These are phyloP conservation scores for Kwoniella newhampshirensis DNA, from an alignment of 768 basidiomycete species.

Conservation along the genomic window DNA sequence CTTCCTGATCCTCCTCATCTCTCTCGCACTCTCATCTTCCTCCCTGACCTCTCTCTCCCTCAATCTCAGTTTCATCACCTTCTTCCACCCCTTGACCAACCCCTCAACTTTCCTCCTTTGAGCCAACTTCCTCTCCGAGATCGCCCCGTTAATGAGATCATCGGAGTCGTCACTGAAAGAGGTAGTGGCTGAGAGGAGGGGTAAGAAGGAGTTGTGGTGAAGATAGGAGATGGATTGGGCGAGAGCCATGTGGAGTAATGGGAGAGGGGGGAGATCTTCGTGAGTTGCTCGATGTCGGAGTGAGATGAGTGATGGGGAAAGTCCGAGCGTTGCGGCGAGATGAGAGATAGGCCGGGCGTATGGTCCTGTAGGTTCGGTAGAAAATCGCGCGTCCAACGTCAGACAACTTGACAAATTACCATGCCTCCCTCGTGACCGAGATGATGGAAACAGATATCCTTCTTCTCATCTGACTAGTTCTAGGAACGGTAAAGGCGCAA, in stretches of 20 bases:
- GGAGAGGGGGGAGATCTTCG: slow-evolving; percentile 84
- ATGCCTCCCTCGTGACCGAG: neutral
- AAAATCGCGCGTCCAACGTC: neutral
- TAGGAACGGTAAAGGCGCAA: no score
- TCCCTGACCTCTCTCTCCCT: slow-evolving; percentile 54
- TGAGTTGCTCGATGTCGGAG: slow-evolving; percentile 93
- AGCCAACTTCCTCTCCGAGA: neutral
- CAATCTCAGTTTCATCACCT: slow-evolving; percentile 61
- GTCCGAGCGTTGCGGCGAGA: slow-evolving; percentile 78
- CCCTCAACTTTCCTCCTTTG: slow-evolving; percentile 64
- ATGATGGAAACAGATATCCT: neutral
- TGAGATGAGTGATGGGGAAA: slow-evolving; percentile 87
- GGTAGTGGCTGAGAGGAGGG: slow-evolving; percentile 60
- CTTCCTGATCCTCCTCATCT: slow-evolving; percentile 51
- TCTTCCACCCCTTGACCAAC: slow-evolving; percentile 42
- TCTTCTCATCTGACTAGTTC: no score
- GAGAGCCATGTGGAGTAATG: slow-evolving; percentile 70
- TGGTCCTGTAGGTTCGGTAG: slow-evolving; percentile 55
- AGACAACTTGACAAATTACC: neutral
- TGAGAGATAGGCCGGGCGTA: slow-evolving; percentile 88
- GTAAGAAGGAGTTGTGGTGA: slow-evolving; percentile 58
- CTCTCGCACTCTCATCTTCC: slow-evolving; percentile 50
- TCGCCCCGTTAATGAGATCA: slow-evolving; percentile 57
- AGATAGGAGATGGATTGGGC: slow-evolving; percentile 31
- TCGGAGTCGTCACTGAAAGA: slow-evolving; percentile 65